Percentiles rank a stretch among this genome's conserved stretches.
These are phyloP conservation scores for Rhododendron griersonianum DNA, from an alignment of 148 eudicot genomes.

Conservation along the genomic window DNA sequence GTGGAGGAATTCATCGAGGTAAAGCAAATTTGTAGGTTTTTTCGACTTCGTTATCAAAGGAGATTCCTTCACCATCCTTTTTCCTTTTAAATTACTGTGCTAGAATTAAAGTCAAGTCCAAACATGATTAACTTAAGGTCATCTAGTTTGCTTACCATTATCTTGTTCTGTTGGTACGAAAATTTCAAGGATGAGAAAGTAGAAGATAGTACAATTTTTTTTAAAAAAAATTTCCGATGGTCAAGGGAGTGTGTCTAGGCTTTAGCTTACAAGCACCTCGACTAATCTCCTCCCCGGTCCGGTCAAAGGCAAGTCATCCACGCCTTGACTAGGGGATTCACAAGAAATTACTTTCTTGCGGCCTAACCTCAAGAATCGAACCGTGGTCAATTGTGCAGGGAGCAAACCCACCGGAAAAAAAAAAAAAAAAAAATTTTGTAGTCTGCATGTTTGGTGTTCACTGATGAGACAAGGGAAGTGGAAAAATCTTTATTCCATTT, in stretches of 20 bases:
- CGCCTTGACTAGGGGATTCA: too few relatives aligned
- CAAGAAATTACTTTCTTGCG: too few relatives aligned
- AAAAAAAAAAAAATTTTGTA: neutral
- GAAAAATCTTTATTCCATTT: neutral
- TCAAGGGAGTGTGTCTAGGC: too few relatives aligned
- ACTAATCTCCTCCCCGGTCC: too few relatives aligned
- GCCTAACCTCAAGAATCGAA: too few relatives aligned
- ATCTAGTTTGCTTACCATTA: neutral
- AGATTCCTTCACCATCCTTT: neutral
- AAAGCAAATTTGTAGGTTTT: neutral
- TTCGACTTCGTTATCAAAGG: neutral
- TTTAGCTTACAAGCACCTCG: too few relatives aligned
- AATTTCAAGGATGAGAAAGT: neutral
- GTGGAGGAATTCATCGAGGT: neutral
- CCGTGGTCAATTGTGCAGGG: too few relatives aligned
- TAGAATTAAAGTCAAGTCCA: neutral
- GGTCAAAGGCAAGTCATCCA: too few relatives aligned
- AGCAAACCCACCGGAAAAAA: too few relatives aligned
- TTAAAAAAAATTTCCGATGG: too few relatives aligned
- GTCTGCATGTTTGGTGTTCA: neutral
- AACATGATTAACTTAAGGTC: neutral
- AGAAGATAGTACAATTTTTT: neutral
- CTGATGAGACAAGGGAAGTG: neutral
- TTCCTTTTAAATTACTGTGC: neutral
- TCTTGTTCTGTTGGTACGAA: neutral